phyloP scores from a whole-genome alignment of 495 filamentous ascomycete species.

The Penicillium psychrofluorescens region DNA sequence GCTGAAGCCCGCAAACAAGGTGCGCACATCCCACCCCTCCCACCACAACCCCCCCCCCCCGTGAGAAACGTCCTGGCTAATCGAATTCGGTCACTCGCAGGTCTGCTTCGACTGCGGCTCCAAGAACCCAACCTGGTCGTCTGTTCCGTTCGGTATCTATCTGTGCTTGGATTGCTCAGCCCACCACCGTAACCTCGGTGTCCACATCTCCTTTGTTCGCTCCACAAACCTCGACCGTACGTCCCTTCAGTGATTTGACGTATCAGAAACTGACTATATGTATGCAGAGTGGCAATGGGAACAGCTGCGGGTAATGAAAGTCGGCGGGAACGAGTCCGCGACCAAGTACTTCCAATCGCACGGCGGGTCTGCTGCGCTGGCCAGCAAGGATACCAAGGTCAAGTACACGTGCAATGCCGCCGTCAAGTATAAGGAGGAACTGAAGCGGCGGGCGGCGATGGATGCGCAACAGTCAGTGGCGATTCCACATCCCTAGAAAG shows the following conservation, averaged over 20 bases:
- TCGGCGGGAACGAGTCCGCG: slow-evolving; percentile 95
- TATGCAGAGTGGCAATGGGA: slow-evolving; percentile 96
- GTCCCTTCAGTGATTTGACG: slow-evolving; percentile 19
- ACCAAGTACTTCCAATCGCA: slow-evolving; percentile 97
- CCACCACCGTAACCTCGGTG: slow-evolving; percentile 84
- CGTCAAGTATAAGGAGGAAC: slow-evolving; percentile 92
- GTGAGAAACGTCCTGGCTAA: too few species aligned
- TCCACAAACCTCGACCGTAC: slow-evolving; percentile 97
- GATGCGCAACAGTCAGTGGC: slow-evolving; percentile 68
- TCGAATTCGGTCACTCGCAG: slow-evolving; percentile 30
- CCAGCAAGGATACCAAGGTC: slow-evolving; percentile 90
- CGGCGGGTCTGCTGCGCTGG: slow-evolving; percentile 85
- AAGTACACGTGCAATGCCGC: slow-evolving; percentile 92
- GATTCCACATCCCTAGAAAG: background rate
- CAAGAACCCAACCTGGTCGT: slow-evolving; percentile 98
- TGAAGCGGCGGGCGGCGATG: slow-evolving; percentile 70
- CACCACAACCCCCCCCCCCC: too few species aligned
- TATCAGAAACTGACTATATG: slow-evolving; percentile 9
- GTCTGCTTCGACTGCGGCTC: slow-evolving; percentile 95
- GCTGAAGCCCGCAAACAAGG: slow-evolving; percentile 88
- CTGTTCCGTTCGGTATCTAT: slow-evolving; percentile 95
- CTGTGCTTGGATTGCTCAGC: slow-evolving; percentile 95
- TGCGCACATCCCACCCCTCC: slow-evolving; percentile 36
- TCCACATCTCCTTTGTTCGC: slow-evolving; percentile 95
- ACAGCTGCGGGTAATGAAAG: slow-evolving; percentile 95